Evolutionary conservation across 2,329 filamentous ascomycete species (phyloP), one percentile per base, ranked within the genome.

Genomic region (Arthrinium puccinioides): DNA sequence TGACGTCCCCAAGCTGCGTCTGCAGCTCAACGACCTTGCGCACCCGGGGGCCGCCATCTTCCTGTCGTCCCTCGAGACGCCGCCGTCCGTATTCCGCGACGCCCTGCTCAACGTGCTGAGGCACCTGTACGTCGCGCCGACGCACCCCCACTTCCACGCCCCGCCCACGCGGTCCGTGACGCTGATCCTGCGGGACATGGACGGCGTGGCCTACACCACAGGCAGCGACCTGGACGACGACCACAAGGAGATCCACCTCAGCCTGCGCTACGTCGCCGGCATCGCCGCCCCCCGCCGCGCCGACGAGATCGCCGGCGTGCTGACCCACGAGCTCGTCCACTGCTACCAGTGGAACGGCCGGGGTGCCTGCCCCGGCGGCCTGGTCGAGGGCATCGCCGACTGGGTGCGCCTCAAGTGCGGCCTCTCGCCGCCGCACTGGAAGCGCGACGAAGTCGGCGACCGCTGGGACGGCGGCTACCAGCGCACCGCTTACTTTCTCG

Each of bases 181-280:
- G 0, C 64, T 97, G 24, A 71, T 95, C 42, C 68, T 97, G 5
- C 78, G 85, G 21, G 69, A 79, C 46, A 88, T 94, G 76, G 69
- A 66, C 32, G 90, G 90, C 34, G 86, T 97, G 5, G 90, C 90
- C 15, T 94, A 96, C 65, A 96, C 90, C 2, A 87, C 77, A 0
- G 85, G 87, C 44, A 75, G 69, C 9, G 82, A 88, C 26, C 72
- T 94, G 9, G 89, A 95, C 61, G 49, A 70, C 43, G 84, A 92
- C 54, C 87, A 95, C 68, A 96, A 96, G 56, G 88, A 95, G 58
- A 92, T 96, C 44, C 87, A 96, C 62, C 72, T 97, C 60, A 88
- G 79, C 13, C 76, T 90, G 2, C 64, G 72, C 32, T 95, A 96
- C 65, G 79, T 95, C 48, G 53, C 64, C 29, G 49, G 55, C 31